Percentiles rank a stretch among this genome's conserved stretches.
phyloP scores from a whole-genome alignment of 2,329 filamentous ascomycete genomes.

The Calonectria pteridis region DNA sequence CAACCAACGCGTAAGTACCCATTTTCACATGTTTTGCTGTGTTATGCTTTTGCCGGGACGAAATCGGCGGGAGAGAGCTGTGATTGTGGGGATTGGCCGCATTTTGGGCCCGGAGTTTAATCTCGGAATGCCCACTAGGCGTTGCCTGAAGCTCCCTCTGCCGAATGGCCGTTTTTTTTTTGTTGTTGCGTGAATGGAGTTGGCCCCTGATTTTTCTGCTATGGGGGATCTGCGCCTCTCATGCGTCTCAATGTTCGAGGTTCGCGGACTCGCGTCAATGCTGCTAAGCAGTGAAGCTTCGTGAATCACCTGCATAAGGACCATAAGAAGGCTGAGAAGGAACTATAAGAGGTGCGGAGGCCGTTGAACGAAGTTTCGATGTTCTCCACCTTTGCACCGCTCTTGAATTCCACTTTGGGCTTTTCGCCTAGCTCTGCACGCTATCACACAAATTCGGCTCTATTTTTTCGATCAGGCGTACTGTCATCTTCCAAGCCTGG shows the following conservation, averaged over 20 bases:
- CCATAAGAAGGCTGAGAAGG: not conserved
- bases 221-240: not conserved
- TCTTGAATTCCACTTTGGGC: not conserved
- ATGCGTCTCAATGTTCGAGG: not conserved
- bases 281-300: not conserved
- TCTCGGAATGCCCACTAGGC: not conserved
- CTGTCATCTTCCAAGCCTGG: not conserved
- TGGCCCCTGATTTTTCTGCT: not conserved
- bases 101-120: not conserved
- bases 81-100: not conserved
- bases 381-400: constrained; percentile 2
- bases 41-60: not conserved
- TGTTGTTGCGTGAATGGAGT: not conserved
- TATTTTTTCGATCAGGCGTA: not conserved
- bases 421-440: not conserved
- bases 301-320: constrained; percentile 20
- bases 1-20: constrained; percentile 81
- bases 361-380: not conserved
- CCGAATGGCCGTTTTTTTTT: not conserved
- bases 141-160: not conserved
- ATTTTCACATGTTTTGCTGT: constrained; percentile 27
- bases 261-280: not conserved
- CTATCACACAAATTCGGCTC: not conserved
- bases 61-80: not conserved
- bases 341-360: constrained; percentile 2